Conservation (phyloP, 2,329 filamentous ascomycete species). For the Thelonectria rubi region DNA sequence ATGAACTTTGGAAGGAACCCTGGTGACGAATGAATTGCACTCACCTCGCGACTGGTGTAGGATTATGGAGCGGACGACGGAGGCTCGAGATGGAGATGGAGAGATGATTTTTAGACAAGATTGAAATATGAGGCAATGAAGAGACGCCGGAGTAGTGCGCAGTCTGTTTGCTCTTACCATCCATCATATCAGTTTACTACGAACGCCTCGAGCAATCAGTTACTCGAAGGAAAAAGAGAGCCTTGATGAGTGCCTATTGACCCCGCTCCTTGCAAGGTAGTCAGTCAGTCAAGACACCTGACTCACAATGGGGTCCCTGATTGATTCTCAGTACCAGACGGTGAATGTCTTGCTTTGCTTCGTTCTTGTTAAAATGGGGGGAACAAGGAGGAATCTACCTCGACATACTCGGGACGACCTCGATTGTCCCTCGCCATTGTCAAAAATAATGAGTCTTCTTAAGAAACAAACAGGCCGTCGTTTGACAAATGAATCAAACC, state of each 20-base stretch:
- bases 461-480: no score
- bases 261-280: no score
- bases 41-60: conserved; percentile 11
- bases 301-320: no score
- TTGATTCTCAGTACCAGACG: no score
- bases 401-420: no score
- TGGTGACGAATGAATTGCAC: conserved; percentile 7
- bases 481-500: background rate
- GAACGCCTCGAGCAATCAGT: background rate
- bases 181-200: background rate
- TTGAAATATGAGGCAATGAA: conserved; percentile 13
- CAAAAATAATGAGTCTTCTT: no score
- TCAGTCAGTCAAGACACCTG: no score
- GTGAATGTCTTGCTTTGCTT: no score
- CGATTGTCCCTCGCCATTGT: no score
- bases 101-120: conserved; percentile 12
- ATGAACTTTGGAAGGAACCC: conserved; percentile 21
- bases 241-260: background rate
- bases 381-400: no score
- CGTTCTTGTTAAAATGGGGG: no score
- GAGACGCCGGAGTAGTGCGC: background rate
- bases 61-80: background rate
- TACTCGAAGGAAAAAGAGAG: background rate
- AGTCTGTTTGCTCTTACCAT: background rate
- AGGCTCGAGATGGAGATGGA: background rate